Percentiles rank a stretch among this genome's conserved stretches.
These are phyloP conservation scores for Solanum arcanum DNA, from an alignment of 257 asterid species.

Conservation along the genomic window DNA sequence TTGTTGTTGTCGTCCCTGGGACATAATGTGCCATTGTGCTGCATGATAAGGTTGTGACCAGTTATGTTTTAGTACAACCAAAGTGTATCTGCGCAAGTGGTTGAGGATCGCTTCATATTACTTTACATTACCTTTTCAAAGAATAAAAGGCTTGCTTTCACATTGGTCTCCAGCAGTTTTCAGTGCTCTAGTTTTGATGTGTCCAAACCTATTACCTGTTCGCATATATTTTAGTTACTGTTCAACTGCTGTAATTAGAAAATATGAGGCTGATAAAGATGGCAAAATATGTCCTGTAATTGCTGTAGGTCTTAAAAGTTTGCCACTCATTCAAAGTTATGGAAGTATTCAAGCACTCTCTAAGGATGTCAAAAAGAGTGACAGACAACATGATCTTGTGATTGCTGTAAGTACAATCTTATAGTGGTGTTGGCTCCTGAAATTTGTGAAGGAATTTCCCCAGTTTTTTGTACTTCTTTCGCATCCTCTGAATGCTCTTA, in stretches of 20 bases:
- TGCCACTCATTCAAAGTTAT: slow-evolving; percentile 72
- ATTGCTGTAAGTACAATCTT: slow-evolving; percentile 63
- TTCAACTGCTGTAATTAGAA: background rate
- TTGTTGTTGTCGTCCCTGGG: background rate
- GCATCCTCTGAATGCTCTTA: background rate
- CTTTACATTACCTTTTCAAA: background rate
- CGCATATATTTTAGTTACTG: background rate
- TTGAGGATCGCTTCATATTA: background rate
- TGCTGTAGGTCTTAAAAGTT: slow-evolving; percentile 40
- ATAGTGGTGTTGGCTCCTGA: background rate
- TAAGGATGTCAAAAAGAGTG: slow-evolving; percentile 51
- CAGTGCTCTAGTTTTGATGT: background rate
- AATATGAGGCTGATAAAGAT: background rate
- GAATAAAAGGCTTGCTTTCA: background rate
- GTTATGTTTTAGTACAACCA: background rate
- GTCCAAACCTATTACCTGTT: background rate
- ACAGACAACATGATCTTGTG: slow-evolving; percentile 69
- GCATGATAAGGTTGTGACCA: background rate
- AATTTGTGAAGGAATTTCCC: background rate
- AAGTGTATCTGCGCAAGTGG: background rate
- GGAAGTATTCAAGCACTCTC: slow-evolving; percentile 54
- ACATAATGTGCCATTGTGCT: background rate
- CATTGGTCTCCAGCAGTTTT: background rate
- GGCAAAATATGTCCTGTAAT: background rate
- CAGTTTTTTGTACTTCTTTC: background rate